phyloP scores from a whole-genome alignment of 805 yeast genomes.

The Yamadazyma endophytica region DNA sequence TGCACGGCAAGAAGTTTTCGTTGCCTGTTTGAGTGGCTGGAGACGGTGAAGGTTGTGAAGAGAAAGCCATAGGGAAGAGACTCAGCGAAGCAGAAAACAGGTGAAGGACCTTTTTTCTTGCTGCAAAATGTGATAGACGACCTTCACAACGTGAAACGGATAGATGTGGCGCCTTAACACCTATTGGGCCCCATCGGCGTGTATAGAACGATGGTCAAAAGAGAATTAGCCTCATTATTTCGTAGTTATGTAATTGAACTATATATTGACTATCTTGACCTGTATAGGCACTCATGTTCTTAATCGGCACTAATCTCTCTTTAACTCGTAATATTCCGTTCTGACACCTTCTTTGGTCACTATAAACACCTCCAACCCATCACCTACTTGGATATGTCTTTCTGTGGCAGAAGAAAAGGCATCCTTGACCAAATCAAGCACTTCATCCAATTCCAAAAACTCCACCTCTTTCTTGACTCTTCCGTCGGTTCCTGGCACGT shows the following conservation, averaged over 20 bases:
- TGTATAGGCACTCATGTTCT: no score
- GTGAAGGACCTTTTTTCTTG: no score
- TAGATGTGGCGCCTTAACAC: no score
- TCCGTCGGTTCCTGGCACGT: constrained; percentile 74
- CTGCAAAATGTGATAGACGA: no score
- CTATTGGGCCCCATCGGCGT: no score
- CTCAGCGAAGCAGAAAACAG: no score
- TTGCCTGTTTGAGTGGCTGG: constrained; percentile 71
- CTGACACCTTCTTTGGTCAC: constrained; percentile 92
- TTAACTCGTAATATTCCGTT: constrained; percentile 77
- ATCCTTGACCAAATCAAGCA: constrained; percentile 80
- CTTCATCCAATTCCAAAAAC: constrained; percentile 77
- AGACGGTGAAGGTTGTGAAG: constrained; percentile 1
- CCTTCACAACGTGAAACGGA: no score
- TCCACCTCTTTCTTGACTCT: constrained; percentile 55
- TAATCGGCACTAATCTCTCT: constrained; percentile 86
- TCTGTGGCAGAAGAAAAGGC: constrained; percentile 96
- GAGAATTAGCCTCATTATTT: no score
- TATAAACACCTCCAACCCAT: constrained; percentile 84
- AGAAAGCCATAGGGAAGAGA: background rate
- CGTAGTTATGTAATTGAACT: background rate
- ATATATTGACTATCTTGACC: no score
- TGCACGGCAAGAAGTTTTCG: constrained; percentile 73
- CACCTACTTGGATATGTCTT: constrained; percentile 98
- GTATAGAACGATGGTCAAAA: no score